Evolutionary conservation across 768 basidiomycete genomes (phyloP).

Genomic region (Termitomyces titanicus): DNA sequence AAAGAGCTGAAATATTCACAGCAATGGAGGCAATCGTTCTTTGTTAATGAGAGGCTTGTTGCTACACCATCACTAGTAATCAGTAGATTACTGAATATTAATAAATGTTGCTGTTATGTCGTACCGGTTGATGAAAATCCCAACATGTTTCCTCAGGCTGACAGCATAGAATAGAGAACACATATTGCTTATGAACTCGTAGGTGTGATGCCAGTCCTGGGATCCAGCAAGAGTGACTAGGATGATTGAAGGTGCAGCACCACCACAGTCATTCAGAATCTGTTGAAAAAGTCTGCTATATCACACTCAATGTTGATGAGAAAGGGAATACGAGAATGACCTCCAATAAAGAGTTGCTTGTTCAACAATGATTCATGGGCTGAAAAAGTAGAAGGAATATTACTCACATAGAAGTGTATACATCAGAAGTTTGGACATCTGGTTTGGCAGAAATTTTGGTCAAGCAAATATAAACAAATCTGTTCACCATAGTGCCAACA

Average conservation of each 20-base stretch:
- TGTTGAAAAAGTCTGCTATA: not conserved
- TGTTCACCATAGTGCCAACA: not conserved
- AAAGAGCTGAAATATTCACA: not conserved
- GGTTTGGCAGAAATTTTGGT: not conserved
- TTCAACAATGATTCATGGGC: not conserved
- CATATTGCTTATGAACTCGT: not conserved
- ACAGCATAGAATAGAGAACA: not conserved
- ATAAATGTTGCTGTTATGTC: not conserved
- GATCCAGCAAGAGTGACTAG: not conserved
- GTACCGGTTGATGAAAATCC: constrained; percentile 1
- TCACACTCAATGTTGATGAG: not conserved
- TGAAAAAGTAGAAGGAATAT: not conserved
- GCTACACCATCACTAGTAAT: not conserved
- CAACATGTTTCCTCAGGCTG: not conserved
- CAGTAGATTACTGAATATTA: not conserved
- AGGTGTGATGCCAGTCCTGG: not conserved
- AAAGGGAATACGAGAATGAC: not conserved
- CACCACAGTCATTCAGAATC: not conserved
- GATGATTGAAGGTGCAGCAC: not conserved
- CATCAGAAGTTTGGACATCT: not conserved
- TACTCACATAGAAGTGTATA: not conserved
- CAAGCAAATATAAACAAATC: not conserved
- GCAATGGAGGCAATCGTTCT: not conserved
- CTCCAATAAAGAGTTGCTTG: not conserved
- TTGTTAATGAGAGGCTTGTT: not conserved